Conservation (phyloP, 192 early-diverging fungal genomes). For the Dissophora globulifera region DNA sequence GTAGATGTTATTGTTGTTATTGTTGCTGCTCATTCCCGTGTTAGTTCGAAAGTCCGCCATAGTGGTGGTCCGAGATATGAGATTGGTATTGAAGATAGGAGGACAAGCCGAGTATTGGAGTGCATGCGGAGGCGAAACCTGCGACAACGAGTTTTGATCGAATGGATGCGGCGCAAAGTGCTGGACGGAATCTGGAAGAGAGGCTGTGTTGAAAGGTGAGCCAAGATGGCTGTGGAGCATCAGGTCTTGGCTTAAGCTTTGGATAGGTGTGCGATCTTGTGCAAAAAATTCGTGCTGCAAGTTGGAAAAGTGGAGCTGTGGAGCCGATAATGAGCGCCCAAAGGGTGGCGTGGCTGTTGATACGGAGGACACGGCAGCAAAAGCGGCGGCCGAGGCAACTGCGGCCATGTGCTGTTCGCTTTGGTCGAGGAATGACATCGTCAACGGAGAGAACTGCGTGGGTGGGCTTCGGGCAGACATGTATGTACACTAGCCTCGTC, state of each 20-base stretch:
- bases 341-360: conserved; percentile 4
- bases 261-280: not conserved
- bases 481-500: not conserved
- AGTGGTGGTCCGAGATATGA: too few relatives aligned
- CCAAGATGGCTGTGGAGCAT: not conserved
- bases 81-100: not conserved
- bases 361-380: not conserved
- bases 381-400: conserved; percentile 8
- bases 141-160: conserved; percentile 10
- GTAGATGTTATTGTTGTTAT: not conserved
- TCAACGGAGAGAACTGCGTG: not conserved
- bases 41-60: too few relatives aligned
- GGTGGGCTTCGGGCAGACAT: not conserved
- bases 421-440: conserved; percentile 21
- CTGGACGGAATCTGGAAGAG: conserved; percentile 1
- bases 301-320: conserved; percentile 18
- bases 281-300: conserved; percentile 3
- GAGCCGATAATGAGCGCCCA: conserved; percentile 35
- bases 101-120: conserved; percentile 1
- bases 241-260: conserved; percentile 4
- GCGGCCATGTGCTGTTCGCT: conserved; percentile 13
- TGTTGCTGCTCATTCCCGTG: too few relatives aligned
- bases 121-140: not conserved
- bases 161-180: conserved; percentile 12
- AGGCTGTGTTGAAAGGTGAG: not conserved